Evolutionary conservation across 139 green algal genomes (phyloP), one percentile per base, ranked within the genome.

Genomic region (Chlamydomonas eustigma): DNA sequence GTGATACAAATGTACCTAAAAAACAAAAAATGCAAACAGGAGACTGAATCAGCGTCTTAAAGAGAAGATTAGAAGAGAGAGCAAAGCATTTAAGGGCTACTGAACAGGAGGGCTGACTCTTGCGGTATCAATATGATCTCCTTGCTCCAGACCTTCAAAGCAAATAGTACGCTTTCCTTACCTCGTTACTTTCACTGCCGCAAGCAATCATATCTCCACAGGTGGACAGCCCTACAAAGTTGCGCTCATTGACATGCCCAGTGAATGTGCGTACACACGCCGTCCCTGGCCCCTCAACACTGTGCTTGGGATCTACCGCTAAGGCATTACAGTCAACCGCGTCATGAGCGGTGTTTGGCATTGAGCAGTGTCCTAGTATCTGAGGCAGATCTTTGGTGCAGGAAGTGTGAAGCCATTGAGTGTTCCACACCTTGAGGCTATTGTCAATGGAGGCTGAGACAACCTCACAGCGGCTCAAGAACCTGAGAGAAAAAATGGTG

Each of bases 171-270:
- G n/a, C 36, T 83, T 78, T 71, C 51, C 73, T 51, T 32, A 88
- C 80, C 80, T 87, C 77, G 66, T 85, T 83, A 3, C 83, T 93
- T 76, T 98, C 94, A 37, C 76, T 91, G 35, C 94, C 76, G 32
- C 66, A 66, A 4, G 76, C 76, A 22, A 81, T 65, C n/a, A 73
- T 63, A 8, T 72, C 33, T 25, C 68, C 36, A 25, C 37, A 37
- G 25, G 63, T 38, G 34, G 24, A 4, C 4, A 64, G 78, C 3
- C 94, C 94, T 25, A 97, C 94, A 81, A 98, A 98, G 81, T 98
- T 97, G 74, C 93, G 93, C 80, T 96, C 88, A 50, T 98, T 98
- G 35, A 66, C 68, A 78, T 98, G 94, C n/a, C 94, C 94, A 1
- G 66, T 74, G 68, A 72, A 81, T 1, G 69, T 58, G 31, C 76